Base-by-base conservation (phyloP, 1,284 basidiomycete genomes). In the Caloboletus firmus region DNA sequence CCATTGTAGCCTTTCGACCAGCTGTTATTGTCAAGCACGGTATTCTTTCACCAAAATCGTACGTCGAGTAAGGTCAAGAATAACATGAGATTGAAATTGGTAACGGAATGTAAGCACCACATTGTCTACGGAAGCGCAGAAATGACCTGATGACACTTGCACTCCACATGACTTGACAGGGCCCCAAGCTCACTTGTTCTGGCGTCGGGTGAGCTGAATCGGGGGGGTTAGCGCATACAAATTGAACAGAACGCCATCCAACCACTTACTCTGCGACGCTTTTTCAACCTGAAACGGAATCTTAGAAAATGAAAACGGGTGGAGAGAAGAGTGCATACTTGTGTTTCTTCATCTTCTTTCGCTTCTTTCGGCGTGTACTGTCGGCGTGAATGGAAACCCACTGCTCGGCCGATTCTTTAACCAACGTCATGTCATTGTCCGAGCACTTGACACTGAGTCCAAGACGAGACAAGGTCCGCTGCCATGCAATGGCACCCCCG, bases 281-380 rank as follows among this genome's bases (percentile, higher is more conserved):
- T 78, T 70, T 75, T 78, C 60, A 76, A 66, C 62, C 75, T 76
- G 45, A 32, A 31, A 49, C 20, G 11, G 22, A 20, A 37, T 15
- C 26, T 67, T 30, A 57, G 39, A 58, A 50, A 31, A 41, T 26
- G 44, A 37, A 42, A 17, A 24, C 4, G 7, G 35, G 51, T 22
- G 46, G 49, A 49, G 50, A 31, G 28, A n/a, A 51, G 35, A 15
- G 17, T n/a, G 77, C 87, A 72, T 68, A 91, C 89, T 93, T 93
- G 68, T 93, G 91, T 74, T 91, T 93, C 81, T 88, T 90, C 87
- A 93, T 93, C 82, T 91, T 92, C 81, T 84, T 90, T 76, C 83
- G 78, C 62, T 83, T 79, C 79, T 93, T 93, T 71, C 90, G 82
- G 77, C 86, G 88, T 26, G 81, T 83, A 62, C 90, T 92, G 63